Evolutionary conservation across 2,329 filamentous ascomycete genomes (phyloP).

Genomic region (Pyrenophora graminea): DNA sequence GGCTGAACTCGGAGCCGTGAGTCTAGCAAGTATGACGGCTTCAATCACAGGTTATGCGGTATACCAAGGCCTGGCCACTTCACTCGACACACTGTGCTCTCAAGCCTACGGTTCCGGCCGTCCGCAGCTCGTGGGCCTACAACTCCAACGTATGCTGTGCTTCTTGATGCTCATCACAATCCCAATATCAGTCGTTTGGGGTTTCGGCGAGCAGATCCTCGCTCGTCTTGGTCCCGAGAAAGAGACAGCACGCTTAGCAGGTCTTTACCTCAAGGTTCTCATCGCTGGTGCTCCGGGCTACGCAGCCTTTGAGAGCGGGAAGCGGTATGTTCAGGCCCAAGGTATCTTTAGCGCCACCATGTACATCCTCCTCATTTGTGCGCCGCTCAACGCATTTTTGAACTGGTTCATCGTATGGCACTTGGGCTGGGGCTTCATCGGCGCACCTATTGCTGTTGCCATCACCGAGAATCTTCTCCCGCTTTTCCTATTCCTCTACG

Average conservation of each 20-base stretch:
- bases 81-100: constrained; percentile 87
- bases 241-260: constrained; percentile 72
- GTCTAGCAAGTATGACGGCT: constrained; percentile 54
- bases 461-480: constrained; percentile 78
- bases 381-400: constrained; percentile 77
- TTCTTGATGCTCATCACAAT: constrained; percentile 74
- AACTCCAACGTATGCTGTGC: constrained; percentile 79
- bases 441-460: constrained; percentile 76
- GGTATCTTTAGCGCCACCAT: constrained; percentile 82
- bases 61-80: constrained; percentile 74
- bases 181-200: constrained; percentile 74
- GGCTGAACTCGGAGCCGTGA: constrained; percentile 54
- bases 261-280: constrained; percentile 72
- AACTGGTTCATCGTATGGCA: constrained; percentile 82
- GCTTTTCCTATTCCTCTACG: constrained; percentile 72
- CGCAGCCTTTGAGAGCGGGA: constrained; percentile 75
- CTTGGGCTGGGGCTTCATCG: constrained; percentile 63
- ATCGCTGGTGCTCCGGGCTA: constrained; percentile 75
- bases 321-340: constrained; percentile 87
- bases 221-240: constrained; percentile 69
- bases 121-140: constrained; percentile 83
- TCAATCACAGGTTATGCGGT: constrained; percentile 55
- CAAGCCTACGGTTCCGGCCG: constrained; percentile 93
- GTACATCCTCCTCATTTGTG: constrained; percentile 80
- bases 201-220: constrained; percentile 68